Percentiles rank a stretch among this genome's conserved stretches.
Evolutionary conservation across 2,329 filamentous ascomycete species (phyloP).

Genomic region (Helotiales sp.): DNA sequence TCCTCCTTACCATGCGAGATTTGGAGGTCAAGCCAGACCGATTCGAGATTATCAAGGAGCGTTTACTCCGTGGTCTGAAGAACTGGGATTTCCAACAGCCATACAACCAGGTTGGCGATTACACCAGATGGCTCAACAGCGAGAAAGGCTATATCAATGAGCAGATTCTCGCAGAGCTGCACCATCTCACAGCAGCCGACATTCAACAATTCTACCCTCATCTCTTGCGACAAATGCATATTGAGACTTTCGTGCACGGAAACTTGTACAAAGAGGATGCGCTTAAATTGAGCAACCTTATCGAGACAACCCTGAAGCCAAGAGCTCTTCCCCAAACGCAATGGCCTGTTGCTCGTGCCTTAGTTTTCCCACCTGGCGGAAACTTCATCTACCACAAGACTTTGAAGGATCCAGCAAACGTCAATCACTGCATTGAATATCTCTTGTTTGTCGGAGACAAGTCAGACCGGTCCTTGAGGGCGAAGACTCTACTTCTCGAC

Average conservation of each 20-base stretch:
- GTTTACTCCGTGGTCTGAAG: constrained; percentile 73
- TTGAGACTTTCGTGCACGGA: constrained; percentile 87
- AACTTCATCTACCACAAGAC: constrained; percentile 84
- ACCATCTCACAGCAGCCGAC: constrained; percentile 73
- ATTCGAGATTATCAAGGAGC: constrained; percentile 90
- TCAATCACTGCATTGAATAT: constrained; percentile 86
- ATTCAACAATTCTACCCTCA: constrained; percentile 80
- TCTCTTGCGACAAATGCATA: constrained; percentile 80
- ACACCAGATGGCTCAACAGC: constrained; percentile 77
- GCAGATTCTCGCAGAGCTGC: constrained; percentile 78
- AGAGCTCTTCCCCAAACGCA: constrained; percentile 75
- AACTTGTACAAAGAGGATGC: constrained; percentile 96
- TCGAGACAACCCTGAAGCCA: constrained; percentile 79
- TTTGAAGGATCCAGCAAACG: constrained; percentile 84
- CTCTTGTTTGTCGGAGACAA: constrained; percentile 73
- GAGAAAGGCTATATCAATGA: constrained; percentile 81
- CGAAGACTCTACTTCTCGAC: constrained; percentile 79
- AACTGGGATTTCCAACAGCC: constrained; percentile 91
- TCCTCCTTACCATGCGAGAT: constrained; percentile 82
- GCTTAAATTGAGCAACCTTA: constrained; percentile 79
- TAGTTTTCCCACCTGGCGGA: constrained; percentile 77
- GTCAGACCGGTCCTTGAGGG: constrained; percentile 70
- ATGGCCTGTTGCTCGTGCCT: constrained; percentile 77
- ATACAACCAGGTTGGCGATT: constrained; percentile 86
- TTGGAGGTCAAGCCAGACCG: constrained; percentile 84